These are phyloP conservation scores for Brassica balearica DNA, from an alignment of 441 rosid genomes.

Conservation along the genomic window DNA sequence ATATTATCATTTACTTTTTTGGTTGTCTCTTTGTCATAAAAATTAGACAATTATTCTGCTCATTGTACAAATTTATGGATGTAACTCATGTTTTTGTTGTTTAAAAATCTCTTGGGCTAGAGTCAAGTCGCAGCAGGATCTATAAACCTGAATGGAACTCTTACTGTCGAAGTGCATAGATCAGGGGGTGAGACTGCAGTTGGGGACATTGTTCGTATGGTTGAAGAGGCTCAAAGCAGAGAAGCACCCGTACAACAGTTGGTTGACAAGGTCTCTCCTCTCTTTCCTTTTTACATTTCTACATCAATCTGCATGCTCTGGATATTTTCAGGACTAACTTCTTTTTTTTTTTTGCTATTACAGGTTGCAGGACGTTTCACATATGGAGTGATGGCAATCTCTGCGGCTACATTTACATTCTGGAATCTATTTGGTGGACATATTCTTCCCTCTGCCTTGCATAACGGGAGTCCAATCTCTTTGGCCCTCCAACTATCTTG, in stretches of 20 bases:
- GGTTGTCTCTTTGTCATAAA: slow-evolving; percentile 37
- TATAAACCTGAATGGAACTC: slow-evolving; percentile 93
- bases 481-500: slow-evolving; percentile 95
- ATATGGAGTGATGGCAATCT: slow-evolving; percentile 96
- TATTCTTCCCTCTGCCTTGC: slow-evolving; percentile 64
- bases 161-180: slow-evolving; percentile 86
- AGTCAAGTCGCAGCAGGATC: slow-evolving; percentile 96
- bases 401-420: slow-evolving; percentile 88
- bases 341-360: not conserved
- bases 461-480: slow-evolving; percentile 79
- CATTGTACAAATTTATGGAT: not conserved
- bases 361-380: slow-evolving; percentile 97
- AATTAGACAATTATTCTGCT: slow-evolving; percentile 5
- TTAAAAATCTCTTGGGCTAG: slow-evolving; percentile 53
- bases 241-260: slow-evolving; percentile 95
- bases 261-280: slow-evolving; percentile 85
- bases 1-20: slow-evolving; percentile 26
- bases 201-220: slow-evolving; percentile 88
- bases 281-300: slow-evolving; percentile 32
- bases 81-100: slow-evolving; percentile 32
- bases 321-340: not conserved
- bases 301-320: too few relatives aligned
- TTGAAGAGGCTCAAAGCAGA: slow-evolving; percentile 96
- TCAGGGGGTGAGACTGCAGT: slow-evolving; percentile 98
- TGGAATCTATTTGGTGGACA: slow-evolving; percentile 86